Evolutionary conservation across 1,284 basidiomycete species (phyloP), one percentile per base, ranked within the genome.

Genomic region (Leccinum pachyderme): DNA sequence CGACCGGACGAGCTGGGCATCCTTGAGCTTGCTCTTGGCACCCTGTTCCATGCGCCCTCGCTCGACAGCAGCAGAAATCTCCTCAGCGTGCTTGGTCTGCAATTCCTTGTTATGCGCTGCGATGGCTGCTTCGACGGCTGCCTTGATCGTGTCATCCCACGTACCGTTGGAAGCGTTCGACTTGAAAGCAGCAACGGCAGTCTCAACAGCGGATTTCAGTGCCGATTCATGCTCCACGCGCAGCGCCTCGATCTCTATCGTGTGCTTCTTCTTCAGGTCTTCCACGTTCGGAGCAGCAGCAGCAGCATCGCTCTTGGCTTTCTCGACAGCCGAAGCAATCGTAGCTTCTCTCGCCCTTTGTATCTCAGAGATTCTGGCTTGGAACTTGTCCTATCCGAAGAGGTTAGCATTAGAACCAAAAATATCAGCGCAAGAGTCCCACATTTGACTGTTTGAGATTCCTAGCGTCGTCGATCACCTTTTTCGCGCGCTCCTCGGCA

Each of bases 11-110:
- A 90, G 73, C 61, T 86, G 84, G 3, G 74, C 71, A 59, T 91
- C 88, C 71, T 89, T 90, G 48, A 91, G 60, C 66, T 84, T 87
- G 39, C 74, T 66, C 71, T 87, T 88, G 22, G 81, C 75, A 1
- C 64, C 72, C 48, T 78, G 75, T 60, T 90, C 87, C 72, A 79
- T 75, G 49, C 88, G 75, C 3, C 87, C 88, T 4, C 80, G 73
- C 47, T 90, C 88, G 12, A 86, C 77, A 1, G 87, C 87, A 3
- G 80, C 75, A 5, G 77, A 75, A 35, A 88, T 78, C 49, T 86
- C 85, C 33, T 81, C 75, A 8, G 76, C 72, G 24, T 81, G 81
- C 50, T 73, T 75, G 7, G 75, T 73, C 62, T 77, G 72, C 2
- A 77, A 58, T 24, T 76, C 72, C 56, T 76, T 73, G 56, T 82